Conservation (phyloP, 192 early-diverging fungal species). For the Thoreauomyces humboldtii region DNA sequence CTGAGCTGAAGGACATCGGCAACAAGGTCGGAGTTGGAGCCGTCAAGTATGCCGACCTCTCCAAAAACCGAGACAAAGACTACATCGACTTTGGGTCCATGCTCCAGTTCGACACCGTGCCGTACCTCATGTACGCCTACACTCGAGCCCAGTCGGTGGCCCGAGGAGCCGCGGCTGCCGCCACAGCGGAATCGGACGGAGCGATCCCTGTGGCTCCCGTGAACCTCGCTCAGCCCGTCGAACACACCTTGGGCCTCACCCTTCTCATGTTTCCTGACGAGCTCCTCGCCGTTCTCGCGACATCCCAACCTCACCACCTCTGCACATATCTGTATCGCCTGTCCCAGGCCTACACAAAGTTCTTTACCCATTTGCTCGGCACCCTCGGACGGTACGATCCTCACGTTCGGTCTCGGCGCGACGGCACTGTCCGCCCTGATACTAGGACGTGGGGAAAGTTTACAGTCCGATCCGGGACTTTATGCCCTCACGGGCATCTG, state of each 20-base stretch:
- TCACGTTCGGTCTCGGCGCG: no score
- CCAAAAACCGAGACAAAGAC: conserved; percentile 87
- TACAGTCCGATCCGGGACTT: no score
- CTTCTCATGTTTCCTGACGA: conserved; percentile 29
- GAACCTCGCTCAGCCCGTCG: conserved; percentile 1
- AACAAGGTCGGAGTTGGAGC: conserved; percentile 91
- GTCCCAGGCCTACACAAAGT: conserved; percentile 18
- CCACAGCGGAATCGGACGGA: not conserved
- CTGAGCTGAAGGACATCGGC: conserved; percentile 76
- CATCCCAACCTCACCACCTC: conserved; percentile 20
- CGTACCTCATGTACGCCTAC: conserved; percentile 98
- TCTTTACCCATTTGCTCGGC: no score
- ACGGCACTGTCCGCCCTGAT: no score
- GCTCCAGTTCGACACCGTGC: conserved; percentile 96
- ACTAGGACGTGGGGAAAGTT: no score
- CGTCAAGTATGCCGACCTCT: conserved; percentile 88
- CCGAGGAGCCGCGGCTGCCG: conserved; percentile 45
- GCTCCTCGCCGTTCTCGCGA: conserved; percentile 5
- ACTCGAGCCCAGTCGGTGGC: conserved; percentile 94
- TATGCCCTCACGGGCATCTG: no score
- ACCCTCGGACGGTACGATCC: no score
- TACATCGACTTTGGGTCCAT: conserved; percentile 89
- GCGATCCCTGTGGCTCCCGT: not conserved
- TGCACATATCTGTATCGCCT: conserved; percentile 23
- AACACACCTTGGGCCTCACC: conserved; percentile 13